Percentiles rank a stretch among this genome's conserved stretches.
phyloP scores from a whole-genome alignment of 2,329 filamentous ascomycete genomes.

The Aspergillus awamori region DNA sequence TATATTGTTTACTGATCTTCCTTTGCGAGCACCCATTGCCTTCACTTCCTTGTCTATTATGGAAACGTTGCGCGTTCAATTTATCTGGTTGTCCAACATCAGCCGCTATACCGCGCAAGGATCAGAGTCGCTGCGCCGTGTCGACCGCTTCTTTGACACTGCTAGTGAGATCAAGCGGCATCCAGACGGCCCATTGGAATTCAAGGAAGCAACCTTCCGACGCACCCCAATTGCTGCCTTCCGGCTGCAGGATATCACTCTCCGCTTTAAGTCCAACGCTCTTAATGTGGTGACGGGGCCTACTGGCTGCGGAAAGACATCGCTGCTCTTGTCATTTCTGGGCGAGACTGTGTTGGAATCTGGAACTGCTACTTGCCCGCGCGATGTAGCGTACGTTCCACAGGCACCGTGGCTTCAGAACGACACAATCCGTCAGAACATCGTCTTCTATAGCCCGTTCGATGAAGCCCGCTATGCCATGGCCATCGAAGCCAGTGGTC shows the following conservation, averaged over 20 bases:
- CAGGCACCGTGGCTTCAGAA: conserved; percentile 68
- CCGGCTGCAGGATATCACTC: conserved; percentile 41
- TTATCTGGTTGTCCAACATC: conserved; percentile 54
- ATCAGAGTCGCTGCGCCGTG: conserved; percentile 53
- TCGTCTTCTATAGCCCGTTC: conserved; percentile 62
- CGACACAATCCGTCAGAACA: conserved; percentile 67
- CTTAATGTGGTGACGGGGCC: conserved; percentile 59
- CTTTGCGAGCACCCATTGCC: conserved; percentile 59
- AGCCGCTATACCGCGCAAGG: conserved; percentile 49
- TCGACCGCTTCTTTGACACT: conserved; percentile 59
- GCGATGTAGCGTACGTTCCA: conserved; percentile 60
- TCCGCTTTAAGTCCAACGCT: conserved; percentile 58
- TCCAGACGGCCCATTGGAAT: conserved; percentile 53
- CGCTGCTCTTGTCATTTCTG: conserved; percentile 46
- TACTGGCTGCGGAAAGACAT: conserved; percentile 62
- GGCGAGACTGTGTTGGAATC: conserved; percentile 32
- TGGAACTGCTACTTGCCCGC: conserved; percentile 43
- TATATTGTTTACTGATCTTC: conserved; percentile 51
- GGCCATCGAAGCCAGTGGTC: conserved; percentile 64
- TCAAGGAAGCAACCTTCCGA: conserved; percentile 53
- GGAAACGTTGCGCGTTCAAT: conserved; percentile 56
- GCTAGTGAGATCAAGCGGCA: conserved; percentile 54
- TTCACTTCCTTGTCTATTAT: conserved; percentile 61
- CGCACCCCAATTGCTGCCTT: conserved; percentile 57
- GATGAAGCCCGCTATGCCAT: conserved; percentile 60